phyloP scores from a whole-genome alignment of 345 rosid genomes.

The Mallotus nudiflorus region DNA sequence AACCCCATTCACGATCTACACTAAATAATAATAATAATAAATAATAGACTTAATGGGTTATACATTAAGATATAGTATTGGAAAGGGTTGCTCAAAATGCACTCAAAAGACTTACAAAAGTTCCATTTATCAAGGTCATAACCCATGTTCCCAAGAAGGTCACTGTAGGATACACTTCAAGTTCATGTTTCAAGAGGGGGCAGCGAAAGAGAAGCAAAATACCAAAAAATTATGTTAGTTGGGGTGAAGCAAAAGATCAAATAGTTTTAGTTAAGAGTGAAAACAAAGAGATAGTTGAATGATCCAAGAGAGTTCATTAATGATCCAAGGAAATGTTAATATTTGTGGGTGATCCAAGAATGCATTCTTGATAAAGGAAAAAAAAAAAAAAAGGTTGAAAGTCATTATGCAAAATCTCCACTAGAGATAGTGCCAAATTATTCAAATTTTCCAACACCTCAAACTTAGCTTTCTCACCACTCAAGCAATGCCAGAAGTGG shows the following conservation, averaged over 20 bases:
- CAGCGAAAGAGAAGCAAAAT: neutral
- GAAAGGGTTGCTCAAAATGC: slow-evolving; percentile 16
- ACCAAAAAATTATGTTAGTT: too few relatives aligned
- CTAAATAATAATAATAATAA: neutral
- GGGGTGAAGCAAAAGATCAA: neutral
- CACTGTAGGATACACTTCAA: neutral
- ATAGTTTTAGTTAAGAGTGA: neutral
- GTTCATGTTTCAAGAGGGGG: neutral
- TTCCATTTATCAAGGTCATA: neutral
- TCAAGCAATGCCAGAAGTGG: slow-evolving; percentile 12
- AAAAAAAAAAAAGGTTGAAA: neutral
- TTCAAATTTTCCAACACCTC: neutral
- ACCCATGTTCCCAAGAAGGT: slow-evolving; percentile 13
- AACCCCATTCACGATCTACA: slow-evolving; percentile 5
- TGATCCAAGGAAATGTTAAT: slow-evolving; percentile 25
- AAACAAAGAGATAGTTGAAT: slow-evolving; percentile 4
- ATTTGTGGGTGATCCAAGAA: slow-evolving; percentile 35
- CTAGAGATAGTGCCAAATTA: neutral
- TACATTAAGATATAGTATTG: neutral
- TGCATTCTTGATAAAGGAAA: slow-evolving; percentile 13
- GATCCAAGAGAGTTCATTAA: slow-evolving; percentile 31
- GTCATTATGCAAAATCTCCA: slow-evolving; percentile 3
- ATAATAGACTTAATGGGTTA: too few relatives aligned
- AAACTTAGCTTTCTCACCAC: slow-evolving; percentile 32
- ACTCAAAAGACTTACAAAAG: slow-evolving; percentile 8